Evolutionary conservation across 352 stramenopile genomes (phyloP), one percentile per base, ranked within the genome.

Genomic region (Phytophthora pisi): DNA sequence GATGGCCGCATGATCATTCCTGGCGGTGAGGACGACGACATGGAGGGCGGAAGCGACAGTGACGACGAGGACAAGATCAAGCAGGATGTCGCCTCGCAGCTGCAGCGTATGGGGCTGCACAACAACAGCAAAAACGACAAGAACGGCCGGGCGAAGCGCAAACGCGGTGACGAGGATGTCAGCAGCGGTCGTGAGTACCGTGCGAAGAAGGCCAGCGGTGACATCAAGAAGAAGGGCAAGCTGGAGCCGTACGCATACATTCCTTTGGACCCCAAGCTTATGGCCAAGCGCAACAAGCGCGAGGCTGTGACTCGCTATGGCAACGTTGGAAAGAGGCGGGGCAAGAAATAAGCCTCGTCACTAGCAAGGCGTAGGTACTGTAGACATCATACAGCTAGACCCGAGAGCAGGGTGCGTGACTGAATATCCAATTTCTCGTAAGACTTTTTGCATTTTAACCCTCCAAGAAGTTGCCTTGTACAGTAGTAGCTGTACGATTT

Each of bases 231-330:
- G 74, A 98, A 99, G 89, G 92, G 91, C 74, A 98, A 98, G 79
- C 93, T 98, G 30, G 96, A 99, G 72, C 97, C 97, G 55, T 99
- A 99, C 76, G 96, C 97, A 8, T 99, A 98, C 83, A 98, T 99
- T 64, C 96, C 96, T 56, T 79, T 99, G 49, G 94, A 99, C 81
- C 94, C 94, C 16, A 98, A 98, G 71, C 82, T 97, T 47, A 98
- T 96, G 89, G 86, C 87, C 59, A 94, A 92, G 74, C 85, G 87
- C 68, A 93, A 95, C 82, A 95, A 94, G 69, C 85, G 86, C 62
- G 81, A 72, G 47, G 89, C 86, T 16, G 87, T 96, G 52, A 82
- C 79, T 57, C 84, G 81, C 55, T 96, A 93, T 51, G 76, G 75
- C 43, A 95, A 79, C 66, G 81, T 94, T 34, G 88, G 88, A 61